Evolutionary conservation across 306 rosid species (phyloP).

Genomic region (Corylus avellana): DNA sequence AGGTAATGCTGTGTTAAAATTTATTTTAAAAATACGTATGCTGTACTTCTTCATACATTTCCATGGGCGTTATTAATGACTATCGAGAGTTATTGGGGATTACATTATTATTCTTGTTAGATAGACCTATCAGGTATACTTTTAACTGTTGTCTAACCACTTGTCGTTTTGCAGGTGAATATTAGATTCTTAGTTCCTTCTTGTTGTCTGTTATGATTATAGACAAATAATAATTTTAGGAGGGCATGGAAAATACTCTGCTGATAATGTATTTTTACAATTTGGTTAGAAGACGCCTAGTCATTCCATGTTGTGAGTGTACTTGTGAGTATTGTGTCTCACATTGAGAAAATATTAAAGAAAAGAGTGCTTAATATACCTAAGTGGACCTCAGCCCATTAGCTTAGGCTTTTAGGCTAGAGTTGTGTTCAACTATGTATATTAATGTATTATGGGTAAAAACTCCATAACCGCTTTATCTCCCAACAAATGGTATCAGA

Average conservation of each 20-base stretch:
- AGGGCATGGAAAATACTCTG: background rate
- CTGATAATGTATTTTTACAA: background rate
- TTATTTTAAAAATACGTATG: background rate
- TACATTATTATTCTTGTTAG: background rate
- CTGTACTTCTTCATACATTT: background rate
- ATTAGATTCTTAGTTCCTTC: background rate
- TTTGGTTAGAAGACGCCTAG: background rate
- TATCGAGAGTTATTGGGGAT: background rate
- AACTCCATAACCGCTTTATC: too few species aligned
- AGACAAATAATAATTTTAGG: background rate
- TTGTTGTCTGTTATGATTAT: background rate
- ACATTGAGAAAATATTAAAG: too few species aligned
- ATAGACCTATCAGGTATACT: background rate
- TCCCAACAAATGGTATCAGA: too few species aligned
- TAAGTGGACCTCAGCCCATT: too few species aligned
- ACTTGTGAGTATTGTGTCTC: too few species aligned
- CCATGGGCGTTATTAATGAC: background rate
- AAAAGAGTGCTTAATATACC: too few species aligned
- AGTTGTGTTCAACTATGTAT: too few species aligned
- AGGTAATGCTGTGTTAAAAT: conserved; percentile 48
- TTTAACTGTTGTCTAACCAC: background rate
- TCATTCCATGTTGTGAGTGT: background rate
- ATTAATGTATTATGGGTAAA: too few species aligned
- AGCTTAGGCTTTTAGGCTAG: too few species aligned
- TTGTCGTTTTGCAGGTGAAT: background rate